Evolutionary conservation across 2,329 filamentous ascomycete species (phyloP), one percentile per base, ranked within the genome.

Genomic region (Stachybotrys chartarum): DNA sequence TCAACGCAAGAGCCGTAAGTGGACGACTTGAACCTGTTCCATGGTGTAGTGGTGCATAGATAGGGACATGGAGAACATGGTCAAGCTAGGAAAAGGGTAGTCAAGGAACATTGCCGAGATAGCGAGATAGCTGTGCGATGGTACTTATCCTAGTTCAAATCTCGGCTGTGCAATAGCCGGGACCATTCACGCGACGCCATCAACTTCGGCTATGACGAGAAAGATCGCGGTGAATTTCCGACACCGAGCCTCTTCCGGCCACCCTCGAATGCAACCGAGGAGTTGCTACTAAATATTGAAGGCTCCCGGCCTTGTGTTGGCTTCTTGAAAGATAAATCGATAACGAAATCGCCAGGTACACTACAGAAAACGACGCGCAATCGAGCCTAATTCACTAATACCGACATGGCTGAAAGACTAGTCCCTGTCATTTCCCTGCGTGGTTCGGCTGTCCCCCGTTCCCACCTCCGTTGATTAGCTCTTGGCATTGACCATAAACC

Each of bases 391-490:
- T 30, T 24, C 61, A 52, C 50, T 17, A 56, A 7, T 12, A 39
- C 35, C 35, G 12, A 12, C 7, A 39, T 53, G 46, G 46, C 51
- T 30, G 51, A 32, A 17, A 50, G n/a, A 53, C 32, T 53, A 17
- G 57, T 59, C 7, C 57, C 57, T 14, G 52, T 32, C 8, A 59
- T 59, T 32, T 59, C 57, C 24, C 47, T 59, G 30, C 53, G 52
- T 32, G 55, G 57, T 59, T 42, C 12, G 52, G 51, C 14, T 18
- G 7, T 31, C 7, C 18, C 6, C 30, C 48, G n/a, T n/a, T 30
- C 18, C 24, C 48, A 24, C 14, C 31, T 16, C 7, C 14, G 12
- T 12, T 16, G 16, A 53, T 7, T 50, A 7, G 48, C n/a, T 12
- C 18, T 17, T 31, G 47, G 30, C 16, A 30, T 18, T 56, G 17